These are phyloP conservation scores for Penicillium canescens DNA, from an alignment of 495 filamentous ascomycete genomes.

Conservation along the genomic window DNA sequence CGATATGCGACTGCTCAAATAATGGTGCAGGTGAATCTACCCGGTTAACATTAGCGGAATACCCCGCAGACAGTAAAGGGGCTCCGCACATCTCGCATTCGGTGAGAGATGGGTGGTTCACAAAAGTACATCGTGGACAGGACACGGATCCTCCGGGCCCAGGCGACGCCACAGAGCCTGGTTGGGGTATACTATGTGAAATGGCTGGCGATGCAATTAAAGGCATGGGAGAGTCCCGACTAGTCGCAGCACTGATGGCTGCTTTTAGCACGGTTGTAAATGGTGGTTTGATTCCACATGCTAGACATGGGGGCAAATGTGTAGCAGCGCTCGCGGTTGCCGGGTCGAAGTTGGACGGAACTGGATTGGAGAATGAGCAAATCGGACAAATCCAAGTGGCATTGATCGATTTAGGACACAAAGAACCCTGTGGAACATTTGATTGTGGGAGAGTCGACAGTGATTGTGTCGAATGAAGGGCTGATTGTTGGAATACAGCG, in stretches of 20 bases:
- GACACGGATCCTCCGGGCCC: conserved; percentile 20
- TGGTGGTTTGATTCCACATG: conserved; percentile 92
- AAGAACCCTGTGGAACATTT: conserved; percentile 15
- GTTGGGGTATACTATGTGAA: conserved; percentile 1
- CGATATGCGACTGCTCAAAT: conserved; percentile 37
- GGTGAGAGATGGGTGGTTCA: conserved; percentile 84
- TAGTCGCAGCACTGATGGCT: conserved; percentile 67
- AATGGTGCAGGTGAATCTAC: conserved; percentile 79
- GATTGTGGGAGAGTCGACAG: conserved; percentile 28
- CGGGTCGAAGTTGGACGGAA: conserved; percentile 90
- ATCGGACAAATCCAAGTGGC: conserved; percentile 99
- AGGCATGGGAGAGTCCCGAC: conserved; percentile 41
- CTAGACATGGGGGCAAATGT: conserved; percentile 80
- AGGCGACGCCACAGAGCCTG: conserved; percentile 7
- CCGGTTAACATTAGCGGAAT: conserved; percentile 31
- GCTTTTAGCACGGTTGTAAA: conserved; percentile 81
- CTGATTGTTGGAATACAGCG: conserved; percentile 25
- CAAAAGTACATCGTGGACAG: conserved; percentile 91
- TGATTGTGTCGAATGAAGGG: conserved; percentile 18
- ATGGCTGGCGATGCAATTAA: conserved; percentile 13
- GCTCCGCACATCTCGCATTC: conserved; percentile 92
- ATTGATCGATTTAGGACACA: conserved; percentile 38
- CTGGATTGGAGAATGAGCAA: conserved; percentile 94
- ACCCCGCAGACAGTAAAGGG: conserved; percentile 50
- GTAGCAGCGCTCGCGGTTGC: conserved; percentile 71